These are phyloP conservation scores for Hypoxylon rickii DNA, from an alignment of 495 filamentous ascomycete genomes.

Conservation along the genomic window DNA sequence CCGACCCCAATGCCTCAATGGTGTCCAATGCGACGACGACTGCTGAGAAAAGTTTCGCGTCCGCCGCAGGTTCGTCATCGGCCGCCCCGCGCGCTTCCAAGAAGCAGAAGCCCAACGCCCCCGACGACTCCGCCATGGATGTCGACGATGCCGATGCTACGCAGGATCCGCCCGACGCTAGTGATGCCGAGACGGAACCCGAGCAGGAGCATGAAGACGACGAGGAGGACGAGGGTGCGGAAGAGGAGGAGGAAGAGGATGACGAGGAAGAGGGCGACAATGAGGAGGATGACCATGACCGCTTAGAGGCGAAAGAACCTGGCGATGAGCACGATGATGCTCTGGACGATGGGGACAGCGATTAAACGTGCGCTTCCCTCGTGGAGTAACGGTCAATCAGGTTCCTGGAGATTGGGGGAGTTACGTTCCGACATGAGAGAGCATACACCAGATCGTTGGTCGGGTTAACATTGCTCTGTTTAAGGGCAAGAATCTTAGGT, in stretches of 20 bases:
- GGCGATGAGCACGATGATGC: conserved; percentile 66
- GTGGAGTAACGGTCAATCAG: no score
- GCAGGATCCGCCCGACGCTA: conserved; percentile 46
- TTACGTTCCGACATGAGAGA: no score
- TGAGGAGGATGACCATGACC: conserved; percentile 44
- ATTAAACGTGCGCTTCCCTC: conserved; percentile 36
- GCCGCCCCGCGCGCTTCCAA: conserved; percentile 39
- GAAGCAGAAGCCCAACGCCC: conserved; percentile 44
- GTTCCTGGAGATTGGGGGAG: no score
- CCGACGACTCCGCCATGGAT: conserved; percentile 41
- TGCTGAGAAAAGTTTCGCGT: background rate
- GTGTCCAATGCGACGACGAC: conserved; percentile 27
- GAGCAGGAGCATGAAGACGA: conserved; percentile 59
- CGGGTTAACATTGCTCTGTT: no score
- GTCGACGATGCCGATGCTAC: conserved; percentile 43
- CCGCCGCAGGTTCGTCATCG: background rate
- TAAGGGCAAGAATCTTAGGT: no score
- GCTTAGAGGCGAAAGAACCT: conserved; percentile 49
- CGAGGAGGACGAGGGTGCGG: conserved; percentile 58
- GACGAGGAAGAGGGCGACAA: conserved; percentile 49
- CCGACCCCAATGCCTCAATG: conserved; percentile 42
- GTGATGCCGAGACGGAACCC: conserved; percentile 57
- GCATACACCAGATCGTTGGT: no score
- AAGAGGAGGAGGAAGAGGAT: conserved; percentile 50
- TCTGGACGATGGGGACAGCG: conserved; percentile 64